Evolutionary conservation across 75 land plant species (phyloP), one percentile per base, ranked within the genome.

Genomic region (Ceratopteris richardii): DNA sequence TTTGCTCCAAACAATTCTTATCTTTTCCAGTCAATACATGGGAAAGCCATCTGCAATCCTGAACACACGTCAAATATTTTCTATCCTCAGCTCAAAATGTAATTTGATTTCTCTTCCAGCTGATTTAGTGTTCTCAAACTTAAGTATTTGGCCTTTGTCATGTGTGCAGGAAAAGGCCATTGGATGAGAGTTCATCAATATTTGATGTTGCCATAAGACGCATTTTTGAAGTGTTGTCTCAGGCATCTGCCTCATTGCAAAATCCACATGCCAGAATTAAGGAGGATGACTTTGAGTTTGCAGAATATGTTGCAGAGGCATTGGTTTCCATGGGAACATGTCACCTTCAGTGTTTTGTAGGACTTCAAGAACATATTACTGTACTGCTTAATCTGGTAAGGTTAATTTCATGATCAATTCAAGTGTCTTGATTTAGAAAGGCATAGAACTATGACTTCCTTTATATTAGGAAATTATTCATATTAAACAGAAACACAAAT

Each of bases 91-190:
- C n/a, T n/a, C n/a, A n/a, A n/a, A n/a, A n/a, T n/a, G n/a, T n/a
- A n/a, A n/a, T n/a, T n/a, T n/a, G n/a, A n/a, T n/a, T n/a, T n/a
- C n/a, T n/a, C n/a, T n/a, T n/a, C n/a, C n/a, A n/a, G n/a, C n/a
- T n/a, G n/a, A n/a, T n/a, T n/a, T n/a, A n/a, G n/a, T n/a, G n/a
- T n/a, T n/a, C 37, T 33, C 37, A 33, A 33, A 33, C 9, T 33
- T 33, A 9, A 33, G n/a, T n/a, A n/a, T n/a, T n/a, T n/a, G n/a
- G n/a, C n/a, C n/a, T n/a, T n/a, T n/a, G n/a, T n/a, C n/a, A n/a
- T n/a, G n/a, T n/a, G n/a, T n/a, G n/a, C 83, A 95, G 99, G 80
- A 85, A 77, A 61, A 80, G 86, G 65, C 82, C 86, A 57, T 25
- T 40, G 42, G 99, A 95, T 84, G 80, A 76, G 30, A 66, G 79